These are phyloP conservation scores for Penicillium sp. DNA, from an alignment of 2,329 filamentous ascomycete genomes.

Conservation along the genomic window DNA sequence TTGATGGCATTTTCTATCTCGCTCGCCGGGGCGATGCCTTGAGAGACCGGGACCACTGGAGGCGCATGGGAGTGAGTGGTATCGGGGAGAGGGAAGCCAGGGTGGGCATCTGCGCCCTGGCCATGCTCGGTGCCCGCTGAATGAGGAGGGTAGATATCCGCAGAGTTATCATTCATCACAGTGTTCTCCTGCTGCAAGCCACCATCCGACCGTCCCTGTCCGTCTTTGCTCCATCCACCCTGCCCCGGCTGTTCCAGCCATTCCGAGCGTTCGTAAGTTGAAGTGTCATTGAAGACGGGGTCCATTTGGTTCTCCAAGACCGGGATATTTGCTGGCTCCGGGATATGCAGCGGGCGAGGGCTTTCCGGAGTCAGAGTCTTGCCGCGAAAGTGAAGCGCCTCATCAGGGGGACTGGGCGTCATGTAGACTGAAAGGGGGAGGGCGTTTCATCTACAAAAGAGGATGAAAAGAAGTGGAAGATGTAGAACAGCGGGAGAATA, in stretches of 20 bases:
- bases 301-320: slow-evolving; percentile 69
- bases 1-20: slow-evolving; percentile 29
- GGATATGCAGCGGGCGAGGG: slow-evolving; percentile 64
- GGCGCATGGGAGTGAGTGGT: slow-evolving; percentile 26
- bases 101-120: slow-evolving; percentile 5
- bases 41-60: slow-evolving; percentile 18
- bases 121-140: slow-evolving; percentile 12
- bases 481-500: not conserved
- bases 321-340: slow-evolving; percentile 64
- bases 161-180: slow-evolving; percentile 28
- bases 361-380: slow-evolving; percentile 65
- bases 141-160: slow-evolving; percentile 25
- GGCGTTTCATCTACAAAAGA: slow-evolving; percentile 40
- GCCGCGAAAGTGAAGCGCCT: slow-evolving; percentile 57
- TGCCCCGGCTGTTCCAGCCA: slow-evolving; percentile 15
- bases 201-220: slow-evolving; percentile 8
- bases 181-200: slow-evolving; percentile 18
- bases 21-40: slow-evolving; percentile 26
- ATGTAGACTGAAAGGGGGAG: slow-evolving; percentile 46
- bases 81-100: slow-evolving; percentile 15
- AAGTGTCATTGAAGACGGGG: slow-evolving; percentile 64
- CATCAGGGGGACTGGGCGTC: slow-evolving; percentile 49
- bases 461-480: slow-evolving; percentile 1
- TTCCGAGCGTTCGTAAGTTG: slow-evolving; percentile 51
- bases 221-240: slow-evolving; percentile 16